A percentile compares a stretch with the other conserved stretches of the same genome.
Evolutionary conservation across 768 basidiomycete genomes (phyloP).

Genomic region (Rubroboletus satanas): DNA sequence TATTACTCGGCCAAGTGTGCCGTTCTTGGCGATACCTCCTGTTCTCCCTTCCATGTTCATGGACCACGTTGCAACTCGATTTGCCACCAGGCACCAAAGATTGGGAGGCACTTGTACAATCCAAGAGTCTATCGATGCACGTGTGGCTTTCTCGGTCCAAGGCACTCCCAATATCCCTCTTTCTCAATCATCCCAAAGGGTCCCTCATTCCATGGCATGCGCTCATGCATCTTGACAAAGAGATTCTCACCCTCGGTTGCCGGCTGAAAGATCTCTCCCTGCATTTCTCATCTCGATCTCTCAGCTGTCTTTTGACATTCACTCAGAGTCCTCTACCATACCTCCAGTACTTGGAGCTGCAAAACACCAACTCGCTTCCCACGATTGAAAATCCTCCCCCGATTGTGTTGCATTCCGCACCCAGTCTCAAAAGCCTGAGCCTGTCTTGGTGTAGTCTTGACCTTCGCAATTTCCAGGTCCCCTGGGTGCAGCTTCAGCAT

Average conservation of each 20-base stretch:
- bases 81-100: constrained; percentile 17
- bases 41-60: constrained; percentile 26
- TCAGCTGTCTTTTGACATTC: constrained; percentile 27
- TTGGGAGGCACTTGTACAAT: constrained; percentile 27
- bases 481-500: constrained; percentile 28
- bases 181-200: constrained; percentile 21
- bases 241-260: constrained; percentile 23
- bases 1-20: constrained; percentile 30
- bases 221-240: constrained; percentile 29
- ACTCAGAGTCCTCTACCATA: constrained; percentile 23
- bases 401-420: constrained; percentile 23
- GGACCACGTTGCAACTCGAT: constrained; percentile 23
- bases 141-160: constrained; percentile 31
- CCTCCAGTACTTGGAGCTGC: constrained; percentile 25
- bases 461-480: constrained; percentile 24
- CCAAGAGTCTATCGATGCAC: constrained; percentile 27
- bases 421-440: constrained; percentile 25
- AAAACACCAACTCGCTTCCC: constrained; percentile 25
- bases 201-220: constrained; percentile 24
- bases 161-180: constrained; percentile 26
- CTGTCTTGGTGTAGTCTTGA: constrained; percentile 30
- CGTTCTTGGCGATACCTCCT: constrained; percentile 30
- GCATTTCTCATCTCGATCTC: constrained; percentile 23
- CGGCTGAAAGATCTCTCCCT: constrained; percentile 21
- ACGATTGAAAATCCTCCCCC: constrained; percentile 24